Evolutionary conservation across 176 grass and related monocot genomes (phyloP).

Genomic region (Aegilops bicornis): DNA sequence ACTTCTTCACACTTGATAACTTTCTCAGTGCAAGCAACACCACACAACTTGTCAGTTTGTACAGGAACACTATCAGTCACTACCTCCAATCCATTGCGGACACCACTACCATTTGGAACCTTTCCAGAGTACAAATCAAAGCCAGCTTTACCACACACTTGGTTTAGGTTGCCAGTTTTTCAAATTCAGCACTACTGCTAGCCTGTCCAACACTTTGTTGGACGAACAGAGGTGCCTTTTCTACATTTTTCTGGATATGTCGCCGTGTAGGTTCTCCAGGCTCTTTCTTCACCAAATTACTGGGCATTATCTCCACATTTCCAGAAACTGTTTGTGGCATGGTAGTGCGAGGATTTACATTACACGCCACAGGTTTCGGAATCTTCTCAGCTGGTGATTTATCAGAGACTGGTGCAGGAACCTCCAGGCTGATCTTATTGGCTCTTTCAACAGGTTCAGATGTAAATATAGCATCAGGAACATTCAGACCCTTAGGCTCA

Average conservation of each 20-base stretch:
- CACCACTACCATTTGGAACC: constrained; percentile 11
- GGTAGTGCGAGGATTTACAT: constrained; percentile 22
- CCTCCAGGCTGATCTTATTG: constrained; percentile 15
- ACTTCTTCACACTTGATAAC: constrained; percentile 33
- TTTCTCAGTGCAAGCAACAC: background rate
- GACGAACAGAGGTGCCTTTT: constrained; percentile 14
- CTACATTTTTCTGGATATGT: constrained; percentile 8
- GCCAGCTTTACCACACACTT: background rate
- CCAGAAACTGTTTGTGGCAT: constrained; percentile 14
- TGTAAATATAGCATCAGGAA: constrained; percentile 21
- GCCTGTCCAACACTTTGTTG: constrained; percentile 12
- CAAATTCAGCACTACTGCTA: constrained; percentile 16
- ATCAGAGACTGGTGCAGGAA: constrained; percentile 4
- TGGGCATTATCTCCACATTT: constrained; percentile 5
- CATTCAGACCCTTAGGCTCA: constrained; percentile 1
- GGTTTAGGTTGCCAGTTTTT: background rate
- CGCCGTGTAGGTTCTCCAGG: constrained; percentile 30
- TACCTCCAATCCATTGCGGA: background rate
- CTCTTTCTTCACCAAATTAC: constrained; percentile 44
- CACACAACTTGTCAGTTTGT: constrained; percentile 19
- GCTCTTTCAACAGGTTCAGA: constrained; percentile 21
- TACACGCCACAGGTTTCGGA: background rate
- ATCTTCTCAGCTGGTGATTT: constrained; percentile 25
- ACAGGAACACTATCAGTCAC: background rate
- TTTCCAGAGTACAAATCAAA: constrained; percentile 45